Conservation (phyloP, 2,329 filamentous ascomycete genomes). For the Aureobasidium sp. region DNA sequence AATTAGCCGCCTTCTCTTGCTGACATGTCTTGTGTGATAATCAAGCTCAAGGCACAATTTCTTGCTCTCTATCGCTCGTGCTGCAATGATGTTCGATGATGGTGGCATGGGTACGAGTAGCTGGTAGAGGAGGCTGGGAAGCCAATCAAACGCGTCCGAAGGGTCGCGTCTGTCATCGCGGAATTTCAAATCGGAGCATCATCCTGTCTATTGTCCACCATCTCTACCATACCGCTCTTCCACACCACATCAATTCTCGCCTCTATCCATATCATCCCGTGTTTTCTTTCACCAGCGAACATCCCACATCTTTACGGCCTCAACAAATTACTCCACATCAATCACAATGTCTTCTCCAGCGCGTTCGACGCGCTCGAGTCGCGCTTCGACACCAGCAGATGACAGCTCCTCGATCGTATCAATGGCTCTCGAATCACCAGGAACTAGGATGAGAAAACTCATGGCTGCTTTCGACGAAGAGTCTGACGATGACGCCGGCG, state of each 20-base stretch:
- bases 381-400: constrained; percentile 12
- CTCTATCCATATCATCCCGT: not conserved
- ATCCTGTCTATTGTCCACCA: not conserved
- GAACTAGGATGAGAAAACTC: constrained; percentile 41
- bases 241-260: not conserved
- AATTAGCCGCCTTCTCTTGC: no score
- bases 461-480: constrained; percentile 38
- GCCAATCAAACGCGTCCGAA: not conserved
- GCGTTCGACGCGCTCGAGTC: constrained; percentile 13
- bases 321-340: not conserved
- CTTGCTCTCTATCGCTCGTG: not conserved
- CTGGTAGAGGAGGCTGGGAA: not conserved
- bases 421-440: constrained; percentile 28
- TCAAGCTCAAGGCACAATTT: no score
- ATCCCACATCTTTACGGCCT: not conserved
- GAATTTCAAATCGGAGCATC: not conserved
- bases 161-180: not conserved
- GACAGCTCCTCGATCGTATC: constrained; percentile 11
- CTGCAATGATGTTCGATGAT: not conserved
- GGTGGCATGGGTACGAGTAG: not conserved
- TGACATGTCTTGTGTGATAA: no score
- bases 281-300: not conserved
- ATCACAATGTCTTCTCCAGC: constrained; percentile 11
- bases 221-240: not conserved
- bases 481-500: constrained; percentile 25